phyloP scores from a whole-genome alignment of 192 early-diverging fungal species.

The Coemansia aciculifera region DNA sequence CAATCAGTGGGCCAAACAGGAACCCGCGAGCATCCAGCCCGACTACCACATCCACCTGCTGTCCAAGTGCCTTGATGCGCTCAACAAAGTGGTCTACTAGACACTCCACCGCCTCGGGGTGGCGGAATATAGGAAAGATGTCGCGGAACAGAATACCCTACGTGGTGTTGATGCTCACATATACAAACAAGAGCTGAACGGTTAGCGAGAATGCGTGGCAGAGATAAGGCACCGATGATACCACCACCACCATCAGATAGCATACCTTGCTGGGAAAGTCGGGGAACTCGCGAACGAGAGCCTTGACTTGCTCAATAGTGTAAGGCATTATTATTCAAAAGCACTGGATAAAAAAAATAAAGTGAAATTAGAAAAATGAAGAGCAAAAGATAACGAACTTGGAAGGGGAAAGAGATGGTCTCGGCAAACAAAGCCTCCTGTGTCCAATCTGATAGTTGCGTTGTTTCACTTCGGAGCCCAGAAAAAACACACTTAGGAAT shows the following conservation, averaged over 20 bases:
- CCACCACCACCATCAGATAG: not conserved
- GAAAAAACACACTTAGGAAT: no score
- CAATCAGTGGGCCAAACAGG: slow-evolving; percentile 91
- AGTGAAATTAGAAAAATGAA: slow-evolving; percentile 1
- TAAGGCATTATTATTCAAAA: slow-evolving; percentile 33
- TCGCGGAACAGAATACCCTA: slow-evolving; percentile 96
- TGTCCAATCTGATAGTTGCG: no score
- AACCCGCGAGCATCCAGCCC: slow-evolving; percentile 98
- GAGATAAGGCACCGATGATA: not conserved
- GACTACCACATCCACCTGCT: slow-evolving; percentile 86
- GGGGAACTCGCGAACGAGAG: slow-evolving; percentile 58
- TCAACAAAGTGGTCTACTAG: slow-evolving; percentile 85
- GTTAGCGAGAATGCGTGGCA: not conserved
- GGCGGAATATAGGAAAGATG: slow-evolving; percentile 96
- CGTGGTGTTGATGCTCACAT: not conserved
- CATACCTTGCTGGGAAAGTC: slow-evolving; percentile 79
- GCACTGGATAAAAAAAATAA: not conserved
- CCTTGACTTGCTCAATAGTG: slow-evolving; percentile 53
- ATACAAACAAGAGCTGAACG: not conserved
- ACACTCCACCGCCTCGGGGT: slow-evolving; percentile 89
- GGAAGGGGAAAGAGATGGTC: not conserved
- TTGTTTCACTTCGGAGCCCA: no score
- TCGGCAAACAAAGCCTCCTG: no score
- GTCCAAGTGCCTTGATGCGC: slow-evolving; percentile 66
- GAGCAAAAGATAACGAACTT: not conserved